phyloP scores from a whole-genome alignment of 2,329 filamentous ascomycete species.

The Fusarium begoniae region DNA sequence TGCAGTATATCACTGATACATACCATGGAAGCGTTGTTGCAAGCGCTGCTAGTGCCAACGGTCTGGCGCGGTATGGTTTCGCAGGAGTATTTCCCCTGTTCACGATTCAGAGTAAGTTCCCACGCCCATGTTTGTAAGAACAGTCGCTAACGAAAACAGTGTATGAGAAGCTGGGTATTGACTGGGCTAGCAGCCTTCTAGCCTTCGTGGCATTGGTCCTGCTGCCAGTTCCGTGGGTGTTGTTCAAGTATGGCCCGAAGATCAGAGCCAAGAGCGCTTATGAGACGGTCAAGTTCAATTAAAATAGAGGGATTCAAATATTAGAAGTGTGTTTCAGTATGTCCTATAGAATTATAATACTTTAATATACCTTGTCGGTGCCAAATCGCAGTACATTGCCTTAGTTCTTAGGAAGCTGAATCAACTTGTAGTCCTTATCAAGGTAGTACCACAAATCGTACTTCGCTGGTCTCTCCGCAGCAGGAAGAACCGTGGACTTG shows the following conservation, averaged over 20 bases:
- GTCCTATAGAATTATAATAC: neutral
- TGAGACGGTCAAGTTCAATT: constrained; percentile 8
- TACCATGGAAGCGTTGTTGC: constrained; percentile 65
- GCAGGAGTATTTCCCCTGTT: constrained; percentile 69
- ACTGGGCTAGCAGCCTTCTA: constrained; percentile 58
- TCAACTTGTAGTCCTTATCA: constrained; percentile 45
- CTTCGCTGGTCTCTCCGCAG: constrained; percentile 44
- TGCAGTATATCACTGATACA: constrained; percentile 64
- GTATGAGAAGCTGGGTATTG: constrained; percentile 54
- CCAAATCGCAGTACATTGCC: constrained; percentile 29
- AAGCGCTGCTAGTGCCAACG: constrained; percentile 68
- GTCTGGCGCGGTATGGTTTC: constrained; percentile 63
- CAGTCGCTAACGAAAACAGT: constrained; percentile 40
- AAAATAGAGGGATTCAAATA: neutral
- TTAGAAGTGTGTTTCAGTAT: neutral
- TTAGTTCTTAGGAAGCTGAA: constrained; percentile 36
- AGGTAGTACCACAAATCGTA: constrained; percentile 53
- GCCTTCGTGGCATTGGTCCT: constrained; percentile 58
- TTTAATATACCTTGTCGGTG: neutral
- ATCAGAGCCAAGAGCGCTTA: constrained; percentile 35
- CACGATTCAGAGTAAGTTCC: constrained; percentile 61
- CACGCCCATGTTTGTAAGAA: rapidly evolving
- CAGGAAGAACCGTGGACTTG: constrained; percentile 42
- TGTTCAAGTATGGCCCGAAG: constrained; percentile 58
- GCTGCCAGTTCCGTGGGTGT: constrained; percentile 61